Conservation (phyloP, 2,329 filamentous ascomycete genomes). For the Pseudogymnoascus sp. region DNA sequence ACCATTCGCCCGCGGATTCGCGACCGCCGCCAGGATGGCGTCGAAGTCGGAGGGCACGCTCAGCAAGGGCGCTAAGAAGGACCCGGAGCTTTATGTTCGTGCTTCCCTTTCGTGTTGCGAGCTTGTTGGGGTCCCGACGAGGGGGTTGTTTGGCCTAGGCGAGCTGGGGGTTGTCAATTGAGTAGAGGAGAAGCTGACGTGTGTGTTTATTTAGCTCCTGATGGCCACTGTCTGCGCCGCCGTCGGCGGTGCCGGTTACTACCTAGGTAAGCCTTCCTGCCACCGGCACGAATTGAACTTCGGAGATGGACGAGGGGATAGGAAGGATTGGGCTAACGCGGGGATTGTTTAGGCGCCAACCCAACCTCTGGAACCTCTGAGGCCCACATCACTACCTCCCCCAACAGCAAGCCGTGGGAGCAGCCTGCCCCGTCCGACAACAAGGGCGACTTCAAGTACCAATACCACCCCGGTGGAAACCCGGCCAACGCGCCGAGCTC, state of each 20-base stretch:
- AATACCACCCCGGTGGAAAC: slow-evolving; percentile 66
- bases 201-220: slow-evolving; percentile 58
- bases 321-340: background rate
- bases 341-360: slow-evolving; percentile 55
- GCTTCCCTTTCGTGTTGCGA: background rate
- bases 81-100: slow-evolving; percentile 67
- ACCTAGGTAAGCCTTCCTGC: slow-evolving; percentile 55
- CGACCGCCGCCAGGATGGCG: slow-evolving; percentile 29
- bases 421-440: slow-evolving; percentile 58
- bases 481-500: no score
- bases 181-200: background rate
- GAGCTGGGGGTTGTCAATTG: background rate
- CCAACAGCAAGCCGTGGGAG: slow-evolving; percentile 78
- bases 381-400: slow-evolving; percentile 63
- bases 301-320: no score
- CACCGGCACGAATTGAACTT: background rate
- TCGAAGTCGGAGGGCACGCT: slow-evolving; percentile 40
- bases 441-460: slow-evolving; percentile 58
- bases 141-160: background rate
- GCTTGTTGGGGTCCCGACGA: background rate
- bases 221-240: slow-evolving; percentile 84
- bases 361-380: slow-evolving; percentile 83
- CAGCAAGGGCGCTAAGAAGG: slow-evolving; percentile 58
- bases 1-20: slow-evolving; percentile 26
- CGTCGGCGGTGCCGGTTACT: slow-evolving; percentile 82